Evolutionary conservation across 345 rosid genomes (phyloP).

Genomic region (Eucalyptus virginea): DNA sequence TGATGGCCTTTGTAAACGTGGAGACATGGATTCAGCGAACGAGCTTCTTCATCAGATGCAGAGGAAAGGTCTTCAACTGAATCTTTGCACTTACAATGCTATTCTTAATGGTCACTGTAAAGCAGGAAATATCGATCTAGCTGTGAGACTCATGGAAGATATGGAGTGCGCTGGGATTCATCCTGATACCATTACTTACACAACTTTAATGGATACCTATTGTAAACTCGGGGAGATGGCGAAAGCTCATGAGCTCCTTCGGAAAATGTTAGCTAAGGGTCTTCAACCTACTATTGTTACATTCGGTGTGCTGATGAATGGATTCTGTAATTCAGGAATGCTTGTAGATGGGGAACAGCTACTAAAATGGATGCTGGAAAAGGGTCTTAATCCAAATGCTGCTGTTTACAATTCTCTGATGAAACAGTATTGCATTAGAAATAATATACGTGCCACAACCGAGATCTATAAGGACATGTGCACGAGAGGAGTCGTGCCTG

Average conservation of each 20-base stretch:
- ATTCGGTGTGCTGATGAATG: conserved; percentile 85
- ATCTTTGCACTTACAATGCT: conserved; percentile 64
- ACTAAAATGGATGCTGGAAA: conserved; percentile 77
- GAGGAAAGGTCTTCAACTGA: conserved; percentile 61
- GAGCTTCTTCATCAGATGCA: conserved; percentile 88
- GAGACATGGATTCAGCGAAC: conserved; percentile 77
- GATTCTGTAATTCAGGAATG: conserved; percentile 80
- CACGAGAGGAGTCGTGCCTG: conserved; percentile 49
- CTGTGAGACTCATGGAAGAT: conserved; percentile 64
- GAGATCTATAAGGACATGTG: conserved; percentile 49
- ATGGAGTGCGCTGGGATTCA: conserved; percentile 44
- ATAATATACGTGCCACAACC: conserved; percentile 37
- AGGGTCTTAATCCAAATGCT: conserved; percentile 67
- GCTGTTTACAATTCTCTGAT: conserved; percentile 71
- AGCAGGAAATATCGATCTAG: conserved; percentile 51
- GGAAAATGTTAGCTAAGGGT: conserved; percentile 69
- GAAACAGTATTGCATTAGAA: conserved; percentile 61
- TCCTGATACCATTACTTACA: conserved; percentile 67
- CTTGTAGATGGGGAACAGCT: conserved; percentile 70
- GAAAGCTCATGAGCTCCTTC: conserved; percentile 55
- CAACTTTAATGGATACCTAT: conserved; percentile 78
- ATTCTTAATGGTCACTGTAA: conserved; percentile 81
- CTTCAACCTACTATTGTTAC: conserved; percentile 67
- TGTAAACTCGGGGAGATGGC: conserved; percentile 63
- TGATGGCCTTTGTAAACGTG: conserved; percentile 79